phyloP scores from a whole-genome alignment of 2,329 filamentous ascomycete species.

The Fusarium azukiicola region DNA sequence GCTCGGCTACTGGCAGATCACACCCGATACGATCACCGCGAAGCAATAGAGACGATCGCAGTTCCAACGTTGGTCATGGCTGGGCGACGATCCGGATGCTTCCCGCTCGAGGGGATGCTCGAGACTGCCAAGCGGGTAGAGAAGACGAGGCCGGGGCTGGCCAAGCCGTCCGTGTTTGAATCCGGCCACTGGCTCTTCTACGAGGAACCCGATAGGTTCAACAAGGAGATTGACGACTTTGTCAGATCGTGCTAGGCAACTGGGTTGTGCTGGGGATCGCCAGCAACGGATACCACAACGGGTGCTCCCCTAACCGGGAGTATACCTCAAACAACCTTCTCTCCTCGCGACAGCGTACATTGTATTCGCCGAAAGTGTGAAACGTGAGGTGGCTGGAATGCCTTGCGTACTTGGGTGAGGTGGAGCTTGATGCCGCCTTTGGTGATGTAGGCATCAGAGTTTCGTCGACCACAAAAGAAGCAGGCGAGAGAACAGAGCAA shows the following conservation, averaged over 20 bases:
- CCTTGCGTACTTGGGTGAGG: neutral
- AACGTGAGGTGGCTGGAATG: conserved; percentile 9
- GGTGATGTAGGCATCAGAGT: neutral
- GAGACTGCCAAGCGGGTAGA: conserved; percentile 52
- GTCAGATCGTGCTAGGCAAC: conserved; percentile 36
- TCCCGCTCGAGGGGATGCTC: conserved; percentile 53
- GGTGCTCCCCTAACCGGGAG: conserved; percentile 14
- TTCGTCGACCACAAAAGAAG: neutral
- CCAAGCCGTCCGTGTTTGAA: conserved; percentile 49
- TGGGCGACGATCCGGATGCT: conserved; percentile 52
- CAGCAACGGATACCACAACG: conserved; percentile 5
- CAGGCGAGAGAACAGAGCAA: neutral
- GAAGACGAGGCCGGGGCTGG: conserved; percentile 44
- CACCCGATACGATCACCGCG: conserved; percentile 54
- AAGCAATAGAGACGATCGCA: conserved; percentile 51
- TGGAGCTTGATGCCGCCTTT: neutral
- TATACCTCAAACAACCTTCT: conserved; percentile 10
- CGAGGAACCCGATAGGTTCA: conserved; percentile 53
- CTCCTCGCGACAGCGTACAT: neutral
- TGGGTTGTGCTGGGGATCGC: neutral
- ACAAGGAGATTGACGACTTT: conserved; percentile 51
- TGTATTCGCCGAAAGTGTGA: conserved; percentile 2
- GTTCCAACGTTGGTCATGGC: conserved; percentile 54
- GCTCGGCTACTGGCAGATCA: conserved; percentile 54
- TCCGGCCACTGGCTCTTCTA: conserved; percentile 55